Base-by-base conservation (phyloP, 2,329 filamentous ascomycete species). In the Aspergillus novofumigatus region DNA sequence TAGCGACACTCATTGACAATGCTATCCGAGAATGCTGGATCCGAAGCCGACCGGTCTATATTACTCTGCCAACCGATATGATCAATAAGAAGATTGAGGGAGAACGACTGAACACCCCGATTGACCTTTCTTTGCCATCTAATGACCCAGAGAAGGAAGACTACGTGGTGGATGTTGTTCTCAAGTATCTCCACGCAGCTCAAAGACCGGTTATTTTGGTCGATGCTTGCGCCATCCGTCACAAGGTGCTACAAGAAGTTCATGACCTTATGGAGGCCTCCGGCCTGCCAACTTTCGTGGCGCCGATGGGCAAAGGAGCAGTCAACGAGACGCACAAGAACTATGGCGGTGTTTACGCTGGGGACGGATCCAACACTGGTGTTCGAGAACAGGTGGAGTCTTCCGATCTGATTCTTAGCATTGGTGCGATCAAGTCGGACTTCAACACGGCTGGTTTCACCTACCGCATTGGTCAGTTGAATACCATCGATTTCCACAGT, bases 271-370 rank as follows among this genome's bases (percentile, higher is more conserved):
- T 95, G 52, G 80, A 87, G 59, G 90, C 87, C 72, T 90, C 90
- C 1, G 80, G 84, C 3, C 78, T 96, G 7, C 91, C 92, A 4
- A 88, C 90, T 0, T 95, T 94, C 65, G 89, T 92, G n/a, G 89
- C 91, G 0, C 90, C 91, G 2, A 95, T 95, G 89, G 91, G 91
- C 49, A 96, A 96, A 77, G 85, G 91, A 20, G 89, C 89, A 21
- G 83, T 96, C 49, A 83, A 94, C 66, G 91, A 96, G 73, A 83
- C 83, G 1, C 81, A 89, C 49, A 78, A 82, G n/a, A 89, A 84
- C 67, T 96, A 88, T 64, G 89, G 89, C 23, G 92, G 92, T 61
- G 89, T 96, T 4, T 95, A 96, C 71, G 88, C 89, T 8, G 92
- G 92, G n/a, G 82, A 83, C 57, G 90, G 88, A 38, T 91, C 87